Percentiles rank a stretch among this genome's conserved stretches.
Evolutionary conservation across 192 early-diverging fungal genomes (phyloP).

Genomic region (Phlyctochytrium arcticum): DNA sequence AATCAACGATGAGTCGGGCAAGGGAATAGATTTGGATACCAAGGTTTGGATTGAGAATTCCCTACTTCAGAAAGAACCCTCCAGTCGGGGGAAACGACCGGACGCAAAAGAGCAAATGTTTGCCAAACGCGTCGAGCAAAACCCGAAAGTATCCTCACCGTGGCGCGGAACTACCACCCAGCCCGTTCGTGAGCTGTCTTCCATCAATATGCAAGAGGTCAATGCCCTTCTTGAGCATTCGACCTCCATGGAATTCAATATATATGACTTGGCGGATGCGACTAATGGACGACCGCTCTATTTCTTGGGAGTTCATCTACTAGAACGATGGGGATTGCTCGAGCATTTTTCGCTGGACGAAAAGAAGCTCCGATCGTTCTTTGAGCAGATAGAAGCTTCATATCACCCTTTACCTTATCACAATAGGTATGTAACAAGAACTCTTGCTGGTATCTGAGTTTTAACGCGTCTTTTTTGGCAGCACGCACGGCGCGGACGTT

Average conservation of each 20-base stretch:
- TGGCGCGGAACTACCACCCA: background rate
- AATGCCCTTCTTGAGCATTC: slow-evolving; percentile 29
- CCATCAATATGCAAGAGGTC: slow-evolving; percentile 36
- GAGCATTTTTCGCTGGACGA: slow-evolving; percentile 42
- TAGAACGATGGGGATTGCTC: slow-evolving; percentile 44
- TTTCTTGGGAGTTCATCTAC: slow-evolving; percentile 43
- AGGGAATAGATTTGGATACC: slow-evolving; percentile 48
- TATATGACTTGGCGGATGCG: slow-evolving; percentile 43
- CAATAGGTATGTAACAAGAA: slow-evolving; percentile 35
- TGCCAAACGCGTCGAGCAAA: background rate
- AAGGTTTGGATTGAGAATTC: slow-evolving; percentile 53
- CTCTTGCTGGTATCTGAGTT: background rate
- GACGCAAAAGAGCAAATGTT: slow-evolving; percentile 29
- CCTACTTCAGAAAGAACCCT: slow-evolving; percentile 35
- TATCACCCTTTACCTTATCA: slow-evolving; percentile 51
- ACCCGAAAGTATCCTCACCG: background rate
- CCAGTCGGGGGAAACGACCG: slow-evolving; percentile 6
- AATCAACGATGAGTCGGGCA: slow-evolving; percentile 49
- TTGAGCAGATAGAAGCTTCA: slow-evolving; percentile 40
- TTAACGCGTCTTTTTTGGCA: slow-evolving; percentile 3
- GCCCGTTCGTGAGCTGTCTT: background rate
- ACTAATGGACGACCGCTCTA: slow-evolving; percentile 47
- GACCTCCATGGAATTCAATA: slow-evolving; percentile 45
- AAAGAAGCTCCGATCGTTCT: slow-evolving; percentile 32
- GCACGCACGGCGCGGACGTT: slow-evolving; percentile 57